These are phyloP conservation scores for Poa pratensis DNA, from an alignment of 176 grass and related monocot species.

Conservation along the genomic window DNA sequence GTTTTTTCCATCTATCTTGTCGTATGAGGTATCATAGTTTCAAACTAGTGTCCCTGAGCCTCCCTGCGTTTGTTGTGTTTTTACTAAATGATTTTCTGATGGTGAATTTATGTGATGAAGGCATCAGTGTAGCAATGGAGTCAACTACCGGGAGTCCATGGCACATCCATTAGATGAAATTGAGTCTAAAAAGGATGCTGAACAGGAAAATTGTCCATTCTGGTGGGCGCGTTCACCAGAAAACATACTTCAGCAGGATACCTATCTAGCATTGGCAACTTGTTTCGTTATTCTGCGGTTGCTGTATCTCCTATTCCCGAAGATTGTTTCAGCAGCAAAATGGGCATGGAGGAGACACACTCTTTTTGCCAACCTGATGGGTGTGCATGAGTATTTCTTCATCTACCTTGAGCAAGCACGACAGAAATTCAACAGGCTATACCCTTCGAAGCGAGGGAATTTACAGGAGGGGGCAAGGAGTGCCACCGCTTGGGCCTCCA, in stretches of 20 bases:
- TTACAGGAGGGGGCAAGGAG: conserved; percentile 80
- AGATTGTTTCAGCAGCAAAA: conserved; percentile 57
- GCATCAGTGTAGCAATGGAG: conserved; percentile 62
- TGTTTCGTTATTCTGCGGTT: conserved; percentile 75
- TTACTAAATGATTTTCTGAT: conserved; percentile 13
- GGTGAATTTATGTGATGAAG: conserved; percentile 55
- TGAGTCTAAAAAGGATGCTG: conserved; percentile 51
- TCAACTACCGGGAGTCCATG: conserved; percentile 48
- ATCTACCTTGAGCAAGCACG: conserved; percentile 72
- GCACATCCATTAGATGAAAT: conserved; percentile 53
- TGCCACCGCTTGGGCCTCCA: conserved; percentile 77
- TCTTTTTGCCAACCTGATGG: conserved; percentile 60
- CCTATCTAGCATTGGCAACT: conserved; percentile 77
- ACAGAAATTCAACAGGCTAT: conserved; percentile 55
- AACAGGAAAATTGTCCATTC: conserved; percentile 89
- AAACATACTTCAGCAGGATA: conserved; percentile 94
- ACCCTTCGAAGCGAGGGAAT: conserved; percentile 85
- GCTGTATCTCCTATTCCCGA: conserved; percentile 69
- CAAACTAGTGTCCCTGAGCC: neutral
- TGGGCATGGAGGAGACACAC: conserved; percentile 73
- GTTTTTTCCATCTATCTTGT: conserved; percentile 5
- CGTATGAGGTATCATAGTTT: neutral
- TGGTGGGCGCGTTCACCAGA: conserved; percentile 95
- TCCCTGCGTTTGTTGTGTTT: neutral
- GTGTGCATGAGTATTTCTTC: conserved; percentile 63